A percentile compares a stretch with the other conserved stretches of the same genome.
phyloP scores from a whole-genome alignment of 495 filamentous ascomycete species.

The Neurospora discreta region DNA sequence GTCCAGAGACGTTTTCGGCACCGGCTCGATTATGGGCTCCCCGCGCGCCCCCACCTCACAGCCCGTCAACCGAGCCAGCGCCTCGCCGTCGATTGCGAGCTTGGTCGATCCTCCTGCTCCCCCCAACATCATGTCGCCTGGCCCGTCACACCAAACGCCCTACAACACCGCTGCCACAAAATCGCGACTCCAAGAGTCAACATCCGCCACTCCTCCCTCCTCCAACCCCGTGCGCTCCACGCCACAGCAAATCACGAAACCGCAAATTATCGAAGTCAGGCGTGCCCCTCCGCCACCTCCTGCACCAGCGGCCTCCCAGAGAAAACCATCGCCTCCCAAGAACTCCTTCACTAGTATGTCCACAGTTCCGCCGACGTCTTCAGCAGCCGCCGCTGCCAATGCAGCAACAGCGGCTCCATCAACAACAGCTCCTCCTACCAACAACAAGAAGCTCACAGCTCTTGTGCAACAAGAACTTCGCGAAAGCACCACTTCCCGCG shows the following conservation, averaged over 20 bases:
- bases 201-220: constrained; percentile 18
- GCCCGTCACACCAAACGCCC: constrained; percentile 33
- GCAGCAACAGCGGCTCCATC: constrained; percentile 1
- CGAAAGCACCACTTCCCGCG: constrained; percentile 10
- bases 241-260: constrained; percentile 25
- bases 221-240: constrained; percentile 15
- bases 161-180: constrained; percentile 15
- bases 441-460: constrained; percentile 23
- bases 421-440: constrained; percentile 2
- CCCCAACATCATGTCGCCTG: constrained; percentile 32
- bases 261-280: constrained; percentile 22
- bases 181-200: constrained; percentile 19
- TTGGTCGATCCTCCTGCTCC: constrained; percentile 65
- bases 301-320: constrained; percentile 6
- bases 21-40: constrained; percentile 38
- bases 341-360: background rate
- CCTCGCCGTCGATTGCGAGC: constrained; percentile 81
- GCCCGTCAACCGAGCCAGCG: constrained; percentile 57
- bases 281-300: constrained; percentile 22
- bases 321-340: constrained; percentile 3
- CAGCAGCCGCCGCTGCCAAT: constrained; percentile 7
- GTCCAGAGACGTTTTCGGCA: constrained; percentile 38
- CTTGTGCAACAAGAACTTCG: constrained; percentile 25
- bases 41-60: constrained; percentile 33
- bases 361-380: constrained; percentile 2